These are phyloP conservation scores for Pseudogymnoascus destructans DNA, from an alignment of 2,329 filamentous ascomycete species.

Conservation along the genomic window DNA sequence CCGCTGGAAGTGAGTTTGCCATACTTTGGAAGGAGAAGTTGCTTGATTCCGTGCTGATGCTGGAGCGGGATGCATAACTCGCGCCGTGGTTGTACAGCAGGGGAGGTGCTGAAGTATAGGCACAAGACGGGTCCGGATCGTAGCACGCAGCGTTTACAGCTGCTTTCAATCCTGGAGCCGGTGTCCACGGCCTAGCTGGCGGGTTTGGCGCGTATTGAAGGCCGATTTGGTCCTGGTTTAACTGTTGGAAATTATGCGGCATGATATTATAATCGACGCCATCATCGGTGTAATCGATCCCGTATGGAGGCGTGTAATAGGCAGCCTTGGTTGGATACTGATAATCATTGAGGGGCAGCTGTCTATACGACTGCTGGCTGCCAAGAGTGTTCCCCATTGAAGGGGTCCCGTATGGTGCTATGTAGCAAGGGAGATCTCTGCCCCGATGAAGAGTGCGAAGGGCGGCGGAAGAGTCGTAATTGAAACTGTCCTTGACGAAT, in stretches of 20 bases:
- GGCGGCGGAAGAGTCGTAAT: constrained; percentile 16
- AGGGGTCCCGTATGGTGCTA: constrained; percentile 11
- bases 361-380: background rate
- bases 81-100: constrained; percentile 11
- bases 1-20: constrained; percentile 14
- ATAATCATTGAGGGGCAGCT: constrained; percentile 12
- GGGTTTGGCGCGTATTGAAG: background rate
- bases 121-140: constrained; percentile 14
- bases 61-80: constrained; percentile 15
- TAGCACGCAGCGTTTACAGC: constrained; percentile 16
- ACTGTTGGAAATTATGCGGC: constrained; percentile 9
- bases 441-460: constrained; percentile 17
- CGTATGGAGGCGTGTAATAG: constrained; percentile 15
- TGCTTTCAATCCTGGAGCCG: constrained; percentile 14
- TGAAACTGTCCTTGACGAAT: constrained; percentile 16
- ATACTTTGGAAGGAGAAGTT: constrained; percentile 12
- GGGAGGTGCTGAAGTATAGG: constrained; percentile 13
- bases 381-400: constrained; percentile 14
- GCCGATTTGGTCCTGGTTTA: constrained; percentile 15
- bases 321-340: constrained; percentile 16
- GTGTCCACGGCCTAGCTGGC: constrained; percentile 12
- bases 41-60: constrained; percentile 17
- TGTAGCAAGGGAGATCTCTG: constrained; percentile 5
- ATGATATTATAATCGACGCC: constrained; percentile 19
- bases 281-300: constrained; percentile 19